Percentiles rank a stretch among this genome's conserved stretches.
phyloP scores from a whole-genome alignment of 2,329 filamentous ascomycete genomes.

The Ophiobolus disseminans region DNA sequence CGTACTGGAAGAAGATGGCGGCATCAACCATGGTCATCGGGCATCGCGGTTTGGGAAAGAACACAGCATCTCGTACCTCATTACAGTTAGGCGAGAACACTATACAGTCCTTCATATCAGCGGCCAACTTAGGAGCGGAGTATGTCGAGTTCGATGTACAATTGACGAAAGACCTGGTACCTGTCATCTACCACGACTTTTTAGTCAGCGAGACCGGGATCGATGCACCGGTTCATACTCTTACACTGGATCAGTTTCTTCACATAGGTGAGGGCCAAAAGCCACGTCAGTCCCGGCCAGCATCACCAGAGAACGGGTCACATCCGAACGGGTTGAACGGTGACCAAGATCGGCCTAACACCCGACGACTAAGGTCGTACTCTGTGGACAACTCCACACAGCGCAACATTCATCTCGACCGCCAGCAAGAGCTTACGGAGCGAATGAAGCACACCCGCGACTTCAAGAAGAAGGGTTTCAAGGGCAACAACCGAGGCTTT shows the following conservation, averaged over 20 bases:
- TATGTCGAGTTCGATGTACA: conserved; percentile 87
- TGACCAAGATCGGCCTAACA: conserved; percentile 20
- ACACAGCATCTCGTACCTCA: conserved; percentile 80
- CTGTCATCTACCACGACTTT: conserved; percentile 98
- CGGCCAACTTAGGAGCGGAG: conserved; percentile 84
- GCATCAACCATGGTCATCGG: conserved; percentile 84
- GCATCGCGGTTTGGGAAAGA: conserved; percentile 82
- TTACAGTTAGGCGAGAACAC: conserved; percentile 97
- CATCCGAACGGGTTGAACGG: conserved; percentile 22
- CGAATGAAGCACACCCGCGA: conserved; percentile 97
- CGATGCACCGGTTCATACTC: conserved; percentile 92
- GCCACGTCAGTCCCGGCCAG: conserved; percentile 55
- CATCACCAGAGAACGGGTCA: conserved; percentile 50
- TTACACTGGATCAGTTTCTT: conserved; percentile 94
- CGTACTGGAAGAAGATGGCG: conserved; percentile 96
- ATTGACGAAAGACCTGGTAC: conserved; percentile 97
- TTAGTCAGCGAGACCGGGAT: conserved; percentile 97
- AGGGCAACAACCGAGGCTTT: conserved; percentile 90
- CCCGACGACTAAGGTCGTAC: conserved; percentile 61
- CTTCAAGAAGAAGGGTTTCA: conserved; percentile 93
- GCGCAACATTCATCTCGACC: conserved; percentile 50
- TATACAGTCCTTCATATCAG: conserved; percentile 91
- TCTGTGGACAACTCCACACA: conserved; percentile 62
- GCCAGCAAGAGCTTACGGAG: conserved; percentile 68
- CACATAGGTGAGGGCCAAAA: conserved; percentile 73